Conservation (phyloP, 75 land plant genomes). For the Selaginella moellendorffii region DNA sequence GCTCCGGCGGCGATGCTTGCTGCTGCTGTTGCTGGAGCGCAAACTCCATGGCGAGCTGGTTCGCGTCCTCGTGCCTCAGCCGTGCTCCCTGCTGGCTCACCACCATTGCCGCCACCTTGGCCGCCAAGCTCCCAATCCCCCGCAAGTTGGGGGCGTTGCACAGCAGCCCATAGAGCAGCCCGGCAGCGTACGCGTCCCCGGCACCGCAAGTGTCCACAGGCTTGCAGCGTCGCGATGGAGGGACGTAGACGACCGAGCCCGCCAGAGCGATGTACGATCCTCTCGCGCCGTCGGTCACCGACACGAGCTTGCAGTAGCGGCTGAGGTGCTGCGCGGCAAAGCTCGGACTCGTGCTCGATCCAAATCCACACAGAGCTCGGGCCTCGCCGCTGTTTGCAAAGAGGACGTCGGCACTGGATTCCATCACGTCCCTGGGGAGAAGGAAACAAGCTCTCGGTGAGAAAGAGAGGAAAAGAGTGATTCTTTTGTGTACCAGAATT, state of each 20-base stretch:
- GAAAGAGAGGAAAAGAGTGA: neutral
- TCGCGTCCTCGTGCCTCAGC: slow-evolving; percentile 56
- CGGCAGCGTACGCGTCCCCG: slow-evolving; percentile 98
- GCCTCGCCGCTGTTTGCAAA: slow-evolving; percentile 88
- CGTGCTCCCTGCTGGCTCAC: slow-evolving; percentile 93
- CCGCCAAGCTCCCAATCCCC: slow-evolving; percentile 46
- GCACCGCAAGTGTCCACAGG: slow-evolving; percentile 95
- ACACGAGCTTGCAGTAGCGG: slow-evolving; percentile 63
- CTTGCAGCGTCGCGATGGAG: slow-evolving; percentile 49
- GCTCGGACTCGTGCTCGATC: slow-evolving; percentile 37
- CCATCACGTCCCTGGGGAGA: slow-evolving; percentile 67
- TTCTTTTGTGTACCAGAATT: slow-evolving; percentile 53
- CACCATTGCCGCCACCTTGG: slow-evolving; percentile 73
- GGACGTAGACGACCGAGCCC: slow-evolving; percentile 69
- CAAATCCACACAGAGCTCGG: slow-evolving; percentile 49
- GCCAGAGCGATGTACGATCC: slow-evolving; percentile 83
- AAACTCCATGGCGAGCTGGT: slow-evolving; percentile 50
- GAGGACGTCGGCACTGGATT: slow-evolving; percentile 60
- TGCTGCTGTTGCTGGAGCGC: no score
- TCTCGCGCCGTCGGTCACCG: slow-evolving; percentile 76
- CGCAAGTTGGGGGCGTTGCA: slow-evolving; percentile 61
- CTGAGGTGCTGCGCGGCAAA: slow-evolving; percentile 55
- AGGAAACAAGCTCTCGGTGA: neutral
- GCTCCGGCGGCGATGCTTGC: no score
- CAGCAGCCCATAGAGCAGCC: slow-evolving; percentile 65